Conservation (phyloP, 345 rosid species). For the Citrus hindsii region DNA sequence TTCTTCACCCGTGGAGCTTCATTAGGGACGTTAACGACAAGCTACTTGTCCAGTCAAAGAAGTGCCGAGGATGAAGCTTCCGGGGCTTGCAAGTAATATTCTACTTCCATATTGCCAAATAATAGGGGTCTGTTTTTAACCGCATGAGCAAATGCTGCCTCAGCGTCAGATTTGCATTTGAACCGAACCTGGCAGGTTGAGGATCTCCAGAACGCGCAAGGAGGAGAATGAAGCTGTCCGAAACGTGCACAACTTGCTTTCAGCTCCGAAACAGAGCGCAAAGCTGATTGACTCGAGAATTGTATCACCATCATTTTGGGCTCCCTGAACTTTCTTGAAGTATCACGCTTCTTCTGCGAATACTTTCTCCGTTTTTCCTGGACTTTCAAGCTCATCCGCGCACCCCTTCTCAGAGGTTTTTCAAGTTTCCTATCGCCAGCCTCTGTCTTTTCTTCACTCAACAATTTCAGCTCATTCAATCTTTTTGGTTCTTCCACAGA, state of each 20-base stretch:
- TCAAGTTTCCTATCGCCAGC: constrained; percentile 12
- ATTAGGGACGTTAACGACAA: not conserved
- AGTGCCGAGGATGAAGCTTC: constrained; percentile 30
- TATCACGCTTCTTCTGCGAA: not conserved
- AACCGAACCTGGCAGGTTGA: constrained; percentile 50
- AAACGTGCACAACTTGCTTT: constrained; percentile 57
- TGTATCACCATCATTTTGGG: constrained; percentile 50
- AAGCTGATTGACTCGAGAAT: constrained; percentile 40
- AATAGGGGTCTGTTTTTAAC: constrained; percentile 30
- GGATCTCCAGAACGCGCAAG: constrained; percentile 50
- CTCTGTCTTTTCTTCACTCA: constrained; percentile 37
- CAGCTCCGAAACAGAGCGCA: constrained; percentile 46
- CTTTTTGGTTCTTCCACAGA: constrained; percentile 1
- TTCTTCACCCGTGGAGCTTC: constrained; percentile 3
- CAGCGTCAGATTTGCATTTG: constrained; percentile 39
- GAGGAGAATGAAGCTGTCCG: constrained; percentile 40
- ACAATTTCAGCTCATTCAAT: constrained; percentile 23
- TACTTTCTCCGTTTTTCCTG: constrained; percentile 1
- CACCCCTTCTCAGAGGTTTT: constrained; percentile 26
- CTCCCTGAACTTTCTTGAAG: constrained; percentile 20
- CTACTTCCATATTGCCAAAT: constrained; percentile 40
- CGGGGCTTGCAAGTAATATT: constrained; percentile 37
- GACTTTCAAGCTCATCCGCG: constrained; percentile 9
- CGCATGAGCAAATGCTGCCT: constrained; percentile 40
- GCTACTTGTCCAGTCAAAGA: constrained; percentile 22